phyloP scores from a whole-genome alignment of 2,329 filamentous ascomycete species.

The Botrytis fabae region DNA sequence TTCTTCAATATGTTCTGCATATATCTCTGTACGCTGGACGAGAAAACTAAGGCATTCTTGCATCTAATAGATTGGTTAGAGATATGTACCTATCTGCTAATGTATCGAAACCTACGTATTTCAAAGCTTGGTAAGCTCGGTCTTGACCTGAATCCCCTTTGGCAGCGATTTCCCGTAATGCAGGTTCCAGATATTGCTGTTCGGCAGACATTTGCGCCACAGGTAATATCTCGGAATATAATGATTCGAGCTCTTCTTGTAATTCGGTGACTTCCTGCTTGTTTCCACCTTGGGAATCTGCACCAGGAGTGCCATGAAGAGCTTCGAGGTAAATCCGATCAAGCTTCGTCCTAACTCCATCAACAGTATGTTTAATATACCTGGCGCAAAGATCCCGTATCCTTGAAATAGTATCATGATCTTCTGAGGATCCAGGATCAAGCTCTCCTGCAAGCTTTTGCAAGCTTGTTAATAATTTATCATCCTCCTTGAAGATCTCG shows the following conservation, averaged over 20 bases:
- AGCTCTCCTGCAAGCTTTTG: constrained; percentile 66
- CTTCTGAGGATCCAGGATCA: constrained; percentile 52
- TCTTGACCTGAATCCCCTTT: constrained; percentile 48
- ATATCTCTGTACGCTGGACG: constrained; percentile 48
- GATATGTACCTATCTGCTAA: neutral
- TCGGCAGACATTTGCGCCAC: constrained; percentile 71
- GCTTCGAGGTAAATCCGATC: constrained; percentile 57
- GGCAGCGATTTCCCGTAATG: constrained; percentile 49
- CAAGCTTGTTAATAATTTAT: constrained; percentile 63
- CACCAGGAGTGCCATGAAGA: constrained; percentile 38
- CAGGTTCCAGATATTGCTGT: constrained; percentile 64
- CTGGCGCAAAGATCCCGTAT: constrained; percentile 60
- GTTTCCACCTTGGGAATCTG: constrained; percentile 25
- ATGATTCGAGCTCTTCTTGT: constrained; percentile 65
- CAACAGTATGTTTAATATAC: constrained; percentile 58
- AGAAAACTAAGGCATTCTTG: constrained; percentile 54
- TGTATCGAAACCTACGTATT: constrained; percentile 48
- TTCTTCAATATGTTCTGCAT: constrained; percentile 47
- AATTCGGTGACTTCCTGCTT: constrained; percentile 50
- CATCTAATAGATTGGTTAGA: constrained; percentile 44
- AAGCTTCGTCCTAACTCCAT: constrained; percentile 54
- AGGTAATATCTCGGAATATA: constrained; percentile 68
- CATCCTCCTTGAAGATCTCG: constrained; percentile 58
- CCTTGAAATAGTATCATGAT: constrained; percentile 54
- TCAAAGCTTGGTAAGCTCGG: constrained; percentile 49